Percentiles rank a stretch among this genome's conserved stretches.
These are phyloP conservation scores for Viola odorata DNA, from an alignment of 345 rosid species.

Conservation along the genomic window DNA sequence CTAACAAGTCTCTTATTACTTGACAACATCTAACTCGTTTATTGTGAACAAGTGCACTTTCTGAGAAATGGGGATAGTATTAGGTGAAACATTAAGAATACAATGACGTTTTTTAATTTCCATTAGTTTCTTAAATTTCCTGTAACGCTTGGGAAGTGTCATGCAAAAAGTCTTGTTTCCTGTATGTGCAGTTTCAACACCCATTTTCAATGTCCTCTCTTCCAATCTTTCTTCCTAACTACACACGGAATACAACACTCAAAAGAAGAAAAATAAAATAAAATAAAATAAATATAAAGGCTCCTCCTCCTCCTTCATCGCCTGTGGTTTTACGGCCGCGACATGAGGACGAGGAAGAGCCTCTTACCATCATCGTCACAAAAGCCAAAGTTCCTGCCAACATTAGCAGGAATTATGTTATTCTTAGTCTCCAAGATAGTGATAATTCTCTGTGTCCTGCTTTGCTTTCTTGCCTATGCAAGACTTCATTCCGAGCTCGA, in stretches of 20 bases:
- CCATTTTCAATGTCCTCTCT: too few species aligned
- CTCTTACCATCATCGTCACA: neutral
- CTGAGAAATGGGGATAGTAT: too few species aligned
- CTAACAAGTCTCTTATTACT: too few species aligned
- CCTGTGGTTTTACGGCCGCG: neutral
- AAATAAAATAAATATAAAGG: too few species aligned
- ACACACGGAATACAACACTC: too few species aligned
- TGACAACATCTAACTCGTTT: too few species aligned
- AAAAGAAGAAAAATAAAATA: too few species aligned
- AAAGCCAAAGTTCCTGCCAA: neutral
- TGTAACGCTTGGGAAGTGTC: too few species aligned
- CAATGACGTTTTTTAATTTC: neutral
- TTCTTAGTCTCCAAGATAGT: neutral
- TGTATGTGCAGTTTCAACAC: conserved; percentile 1
- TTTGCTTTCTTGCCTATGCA: neutral
- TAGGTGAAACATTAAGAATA: neutral
- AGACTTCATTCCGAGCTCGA: neutral
- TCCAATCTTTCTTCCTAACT: too few species aligned
- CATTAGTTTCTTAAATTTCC: neutral
- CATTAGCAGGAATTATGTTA: neutral
- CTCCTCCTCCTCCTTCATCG: too few species aligned
- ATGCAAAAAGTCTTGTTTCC: neutral
- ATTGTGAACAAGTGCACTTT: too few species aligned
- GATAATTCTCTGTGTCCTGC: neutral
- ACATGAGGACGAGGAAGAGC: conserved; percentile 1